Base-by-base conservation (phyloP, 495 filamentous ascomycete species). In the Delitschia confertaspora region DNA sequence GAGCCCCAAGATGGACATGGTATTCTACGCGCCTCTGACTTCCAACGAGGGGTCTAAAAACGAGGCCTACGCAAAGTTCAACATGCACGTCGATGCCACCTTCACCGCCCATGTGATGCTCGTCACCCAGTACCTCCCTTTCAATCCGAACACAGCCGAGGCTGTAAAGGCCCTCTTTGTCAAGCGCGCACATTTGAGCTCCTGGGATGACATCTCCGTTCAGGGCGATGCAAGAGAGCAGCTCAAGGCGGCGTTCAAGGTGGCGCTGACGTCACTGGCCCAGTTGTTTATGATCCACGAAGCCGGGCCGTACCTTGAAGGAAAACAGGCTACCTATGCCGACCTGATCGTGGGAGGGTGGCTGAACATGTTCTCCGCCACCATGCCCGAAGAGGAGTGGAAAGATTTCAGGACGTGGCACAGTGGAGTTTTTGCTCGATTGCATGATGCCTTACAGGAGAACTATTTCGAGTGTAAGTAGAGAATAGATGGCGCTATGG, bases 321-420 rank as follows among this genome's bases (percentile, higher is more conserved):
- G 75, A 1, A 33, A 53, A 2, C 48, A 47, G 56, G 52, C 68
- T 0, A 65, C 45, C 39, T 77, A 80, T 70, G 77, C 76, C n/a
- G 77, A 82, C 57, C 39, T 78, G 0, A 74, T 80, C 35, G 65
- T 82, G 0, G 78, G 77, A 1, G 76, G 58, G 13, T 82, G 78
- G 78, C 37, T 80, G 66, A 55, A 65, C 25, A 66, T 77, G 62
- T 24, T 63, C 38, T 33, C 43, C 1, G 47, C 11, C 6, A 59
- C 58, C 19, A 39, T 77, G 33, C 64, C 63, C 0, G 72, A 76
- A 33, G 45, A 49, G 18, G 56, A 59, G 52, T 80, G 75, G 75
- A 57, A 69, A 57, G 65, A 68, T 45, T 23, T 74, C 6, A 53
- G 47, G 33, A 40, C 42, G 3, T 80, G 76, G 75, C 66, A 79